Conservation (phyloP, 116 monocot genomes). For the Iris pallida region DNA sequence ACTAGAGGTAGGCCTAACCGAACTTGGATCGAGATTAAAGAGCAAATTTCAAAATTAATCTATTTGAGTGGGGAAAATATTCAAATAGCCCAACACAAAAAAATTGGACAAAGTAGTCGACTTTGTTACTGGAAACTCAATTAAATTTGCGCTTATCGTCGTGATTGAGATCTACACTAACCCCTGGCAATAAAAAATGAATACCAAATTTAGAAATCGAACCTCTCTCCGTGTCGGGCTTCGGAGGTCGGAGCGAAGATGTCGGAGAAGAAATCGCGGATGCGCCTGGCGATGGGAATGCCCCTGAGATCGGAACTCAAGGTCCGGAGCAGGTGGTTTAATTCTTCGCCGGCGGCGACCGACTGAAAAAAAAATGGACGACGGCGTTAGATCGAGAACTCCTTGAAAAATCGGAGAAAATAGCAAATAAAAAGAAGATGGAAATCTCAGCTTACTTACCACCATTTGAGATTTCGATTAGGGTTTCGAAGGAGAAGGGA, state of each 20-base stretch:
- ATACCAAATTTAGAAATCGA: neutral
- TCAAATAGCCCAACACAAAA: neutral
- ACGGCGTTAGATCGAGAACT: too few species aligned
- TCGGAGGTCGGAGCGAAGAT: slow-evolving; percentile 9
- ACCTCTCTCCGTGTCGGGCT: too few species aligned
- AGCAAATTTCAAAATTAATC: too few species aligned
- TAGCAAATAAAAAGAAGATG: too few species aligned
- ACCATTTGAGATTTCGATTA: too few species aligned
- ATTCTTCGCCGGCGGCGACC: slow-evolving; percentile 21
- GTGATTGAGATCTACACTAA: neutral
- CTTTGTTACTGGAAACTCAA: neutral
- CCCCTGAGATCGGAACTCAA: slow-evolving; percentile 25
- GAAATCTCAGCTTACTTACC: too few species aligned
- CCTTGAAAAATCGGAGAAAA: too few species aligned
- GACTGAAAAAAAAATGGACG: slow-evolving; percentile 8
- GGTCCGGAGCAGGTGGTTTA: slow-evolving; percentile 20
- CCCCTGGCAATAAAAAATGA: neutral
- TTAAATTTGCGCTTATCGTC: neutral
- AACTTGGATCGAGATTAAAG: too few species aligned
- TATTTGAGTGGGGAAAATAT: neutral
- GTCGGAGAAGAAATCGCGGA: slow-evolving; percentile 31
- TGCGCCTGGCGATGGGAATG: neutral
- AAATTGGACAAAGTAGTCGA: too few species aligned
- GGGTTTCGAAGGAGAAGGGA: too few species aligned
- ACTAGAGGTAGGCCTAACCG: too few species aligned